These are phyloP conservation scores for Wickerhamiella australiensis DNA, from an alignment of 805 yeast genomes.

Conservation along the genomic window DNA sequence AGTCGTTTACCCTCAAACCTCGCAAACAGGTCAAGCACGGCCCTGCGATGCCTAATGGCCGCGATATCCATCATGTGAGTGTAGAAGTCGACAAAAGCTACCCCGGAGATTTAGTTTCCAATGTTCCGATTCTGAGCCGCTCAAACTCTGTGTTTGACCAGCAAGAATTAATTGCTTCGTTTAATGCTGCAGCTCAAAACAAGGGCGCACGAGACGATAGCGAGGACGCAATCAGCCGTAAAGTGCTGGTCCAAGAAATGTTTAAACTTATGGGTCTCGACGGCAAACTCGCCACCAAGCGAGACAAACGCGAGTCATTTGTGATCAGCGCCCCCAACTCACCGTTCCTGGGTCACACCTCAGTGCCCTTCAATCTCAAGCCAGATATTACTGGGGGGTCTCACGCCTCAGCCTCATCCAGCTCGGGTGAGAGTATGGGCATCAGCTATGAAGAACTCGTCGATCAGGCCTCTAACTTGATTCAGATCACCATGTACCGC, in stretches of 20 bases:
- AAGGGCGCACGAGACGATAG: constrained; percentile 8
- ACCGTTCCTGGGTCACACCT: neutral
- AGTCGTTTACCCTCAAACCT: constrained; percentile 13
- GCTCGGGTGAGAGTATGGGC: constrained; percentile 31
- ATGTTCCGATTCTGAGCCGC: constrained; percentile 47
- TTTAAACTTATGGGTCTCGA: constrained; percentile 20
- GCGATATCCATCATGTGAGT: constrained; percentile 9
- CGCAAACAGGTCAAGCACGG: constrained; percentile 14
- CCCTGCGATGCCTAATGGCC: neutral
- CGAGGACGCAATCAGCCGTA: constrained; percentile 19
- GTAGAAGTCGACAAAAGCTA: constrained; percentile 29
- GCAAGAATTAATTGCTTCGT: constrained; percentile 3
- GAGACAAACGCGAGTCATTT: neutral
- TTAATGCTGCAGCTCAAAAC: neutral
- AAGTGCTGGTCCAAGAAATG: constrained; percentile 20
- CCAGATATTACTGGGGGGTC: constrained; percentile 31
- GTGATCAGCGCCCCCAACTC: constrained; percentile 18
- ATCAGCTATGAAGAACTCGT: constrained; percentile 34
- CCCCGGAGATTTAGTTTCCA: constrained; percentile 78
- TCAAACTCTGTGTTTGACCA: constrained; percentile 10
- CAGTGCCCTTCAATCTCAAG: neutral
- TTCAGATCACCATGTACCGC: constrained; percentile 44
- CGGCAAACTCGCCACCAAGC: constrained; percentile 6
- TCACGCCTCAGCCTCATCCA: too few species aligned
- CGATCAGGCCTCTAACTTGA: constrained; percentile 33